Conservation (phyloP, 768 basidiomycete species). For the Leccinum subtestaceum region DNA sequence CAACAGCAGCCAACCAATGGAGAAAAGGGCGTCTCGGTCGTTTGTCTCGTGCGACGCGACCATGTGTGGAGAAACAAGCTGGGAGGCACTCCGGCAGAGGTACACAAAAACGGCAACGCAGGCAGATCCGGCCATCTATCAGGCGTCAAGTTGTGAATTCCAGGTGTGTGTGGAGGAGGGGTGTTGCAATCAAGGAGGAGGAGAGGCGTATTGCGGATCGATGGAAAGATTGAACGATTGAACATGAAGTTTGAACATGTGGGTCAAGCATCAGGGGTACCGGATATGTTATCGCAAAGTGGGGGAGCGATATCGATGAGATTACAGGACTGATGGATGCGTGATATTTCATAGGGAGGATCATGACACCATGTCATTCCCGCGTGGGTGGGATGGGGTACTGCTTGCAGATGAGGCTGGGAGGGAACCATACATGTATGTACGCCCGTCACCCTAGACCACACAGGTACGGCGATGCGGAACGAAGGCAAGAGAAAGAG, state of each 20-base stretch:
- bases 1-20: neutral
- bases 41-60: neutral
- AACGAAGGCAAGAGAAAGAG: constrained; percentile 12
- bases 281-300: neutral
- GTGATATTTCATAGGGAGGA: constrained; percentile 1
- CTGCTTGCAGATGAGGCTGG: neutral
- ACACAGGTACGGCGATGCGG: constrained; percentile 8
- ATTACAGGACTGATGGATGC: constrained; percentile 10
- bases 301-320: constrained; percentile 21
- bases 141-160: constrained; percentile 10
- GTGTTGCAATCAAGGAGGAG: constrained; percentile 12
- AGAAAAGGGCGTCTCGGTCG: neutral
- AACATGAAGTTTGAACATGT: neutral
- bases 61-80: neutral
- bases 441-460: constrained; percentile 17
- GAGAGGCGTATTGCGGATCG: constrained; percentile 13
- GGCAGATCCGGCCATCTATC: constrained; percentile 7
- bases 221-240: constrained; percentile 7
- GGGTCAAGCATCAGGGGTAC: neutral
- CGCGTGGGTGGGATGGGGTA: constrained; percentile 2
- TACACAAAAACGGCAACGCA: constrained; percentile 8
- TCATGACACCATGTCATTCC: constrained; percentile 8
- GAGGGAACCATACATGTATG: neutral
- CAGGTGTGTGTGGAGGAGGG: neutral
- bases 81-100: constrained; percentile 1